Evolutionary conservation across 176 grass and related monocot genomes (phyloP), one percentile per base, ranked within the genome.

Genomic region (Ampelocalamus luodianensis): DNA sequence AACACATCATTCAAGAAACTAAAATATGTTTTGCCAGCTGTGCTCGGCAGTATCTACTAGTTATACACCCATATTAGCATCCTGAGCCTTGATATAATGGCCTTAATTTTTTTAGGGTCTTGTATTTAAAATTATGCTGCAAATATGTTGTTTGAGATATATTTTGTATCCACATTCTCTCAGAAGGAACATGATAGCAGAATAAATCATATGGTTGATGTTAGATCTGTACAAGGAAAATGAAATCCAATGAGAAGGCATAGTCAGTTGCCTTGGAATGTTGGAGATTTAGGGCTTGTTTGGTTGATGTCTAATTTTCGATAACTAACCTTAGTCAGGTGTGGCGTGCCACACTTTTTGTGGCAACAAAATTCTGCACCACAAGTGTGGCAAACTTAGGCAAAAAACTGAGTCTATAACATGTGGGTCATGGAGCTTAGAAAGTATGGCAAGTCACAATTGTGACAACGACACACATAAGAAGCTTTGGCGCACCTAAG

Each of bases 81-180:
- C 1, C 14, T 13, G 22, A 26, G 49, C 65, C 78, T 56, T 81
- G 61, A 55, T 56, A 56, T 10, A 15, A 10, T 9, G 8, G 10
- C 29, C 45, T 15, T 59, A 18, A 39, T 46, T 42, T 68, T 65
- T 72, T 44, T 53, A 71, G n/a, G 55, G 38, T 7, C 13, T 48
- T 81, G 58, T 50, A 56, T 59, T 79, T 26, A 37, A 3, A 51
- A 7, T 65, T 72, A 40, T 32, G 20, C 22, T 84, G 38, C 14
- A n/a, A 55, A 64, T 74, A 61, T 61, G n/a, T 80, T 80, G 48
- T 59, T 85, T 68, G n/a, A 42, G 11, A 69, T 71, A 46, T 84
- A 67, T 55, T 84, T 46, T 85, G 14, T 46, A 38, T 84, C 51
- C 43, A 22, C 49, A 73, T 69, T 73, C 10, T 80, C 2, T 85